Conservation (phyloP, 768 basidiomycete species). For the Tricholoma terreum region DNA sequence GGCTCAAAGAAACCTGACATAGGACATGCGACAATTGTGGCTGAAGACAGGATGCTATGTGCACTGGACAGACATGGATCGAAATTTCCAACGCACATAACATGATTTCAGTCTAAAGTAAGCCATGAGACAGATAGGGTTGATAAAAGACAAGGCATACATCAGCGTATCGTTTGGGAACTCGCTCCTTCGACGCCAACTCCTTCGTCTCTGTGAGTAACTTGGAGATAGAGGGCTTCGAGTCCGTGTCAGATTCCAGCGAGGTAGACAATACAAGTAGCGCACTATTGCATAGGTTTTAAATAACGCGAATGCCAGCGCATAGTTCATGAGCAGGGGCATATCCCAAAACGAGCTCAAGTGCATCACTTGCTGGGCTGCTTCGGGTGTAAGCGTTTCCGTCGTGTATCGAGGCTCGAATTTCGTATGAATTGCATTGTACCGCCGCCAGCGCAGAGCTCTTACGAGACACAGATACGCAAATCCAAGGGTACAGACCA, state of each 20-base stretch:
- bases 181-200: conserved; percentile 29
- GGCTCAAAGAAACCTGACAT: conserved; percentile 24
- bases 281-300: conserved; percentile 50
- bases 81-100: conserved; percentile 31
- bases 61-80: background rate
- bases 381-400: conserved; percentile 37
- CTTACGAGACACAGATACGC: conserved; percentile 32
- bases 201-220: conserved; percentile 41
- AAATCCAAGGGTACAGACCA: background rate
- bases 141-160: conserved; percentile 27
- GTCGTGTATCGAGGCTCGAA: conserved; percentile 32
- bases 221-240: conserved; percentile 44
- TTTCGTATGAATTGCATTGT: conserved; percentile 39
- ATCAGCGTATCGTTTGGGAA: conserved; percentile 45
- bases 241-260: background rate
- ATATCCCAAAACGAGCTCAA: conserved; percentile 39
- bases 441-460: conserved; percentile 39
- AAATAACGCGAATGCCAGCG: conserved; percentile 48
- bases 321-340: conserved; percentile 38
- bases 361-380: conserved; percentile 42
- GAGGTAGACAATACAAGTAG: background rate
- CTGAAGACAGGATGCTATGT: conserved; percentile 14
- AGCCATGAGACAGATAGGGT: background rate
- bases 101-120: conserved; percentile 39
- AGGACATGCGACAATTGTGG: conserved; percentile 36